Evolutionary conservation across 164 flowering plant species (phyloP), one percentile per base, ranked within the genome.

Genomic region (Tetracentron sinense): DNA sequence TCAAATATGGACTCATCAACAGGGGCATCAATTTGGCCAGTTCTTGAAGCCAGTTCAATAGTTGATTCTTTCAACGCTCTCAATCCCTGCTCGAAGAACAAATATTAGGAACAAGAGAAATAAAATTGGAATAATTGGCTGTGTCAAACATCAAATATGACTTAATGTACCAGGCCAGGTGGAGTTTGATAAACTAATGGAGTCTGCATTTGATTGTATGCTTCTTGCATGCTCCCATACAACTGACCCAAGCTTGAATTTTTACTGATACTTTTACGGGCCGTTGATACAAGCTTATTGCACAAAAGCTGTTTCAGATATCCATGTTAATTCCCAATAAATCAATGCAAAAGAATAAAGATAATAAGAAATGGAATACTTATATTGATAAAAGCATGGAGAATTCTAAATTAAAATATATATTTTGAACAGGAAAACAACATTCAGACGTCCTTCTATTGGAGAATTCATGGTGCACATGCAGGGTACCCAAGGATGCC

Each of bases 221-320:
- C 74, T 61, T 73, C 78, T 70, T 78, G 80, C 84, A 75, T 69
- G 61, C 64, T 75, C 68, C 54, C 76, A 58, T 80, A 78, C 58
- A 80, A 62, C 59, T 80, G 71, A 22, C 58, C 76, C 69, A 80
- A 67, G 68, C 71, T 80, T 54, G 72, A 70, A 58, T 80, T 71
- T n/a, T 63, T 50, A 16, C 56, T 48, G 58, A 77, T 75, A 55
- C 75, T 58, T 55, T 56, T 69, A 0, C 73, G 69, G 6, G 80
- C 83, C n/a, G 74, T 56, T 52, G 60, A 48, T 15, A 79, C 82
- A 1, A 79, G 72, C 52, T 62, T 59, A 38, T 74, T 71, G 0
- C 75, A 74, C 20, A 79, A 74, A 35, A 79, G 59, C 64, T 26
- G 30, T 16, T n/a, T n/a, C n/a, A n/a, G n/a, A n/a, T n/a, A n/a